Conservation (phyloP, 306 rosid genomes). For the Urtica urens region DNA sequence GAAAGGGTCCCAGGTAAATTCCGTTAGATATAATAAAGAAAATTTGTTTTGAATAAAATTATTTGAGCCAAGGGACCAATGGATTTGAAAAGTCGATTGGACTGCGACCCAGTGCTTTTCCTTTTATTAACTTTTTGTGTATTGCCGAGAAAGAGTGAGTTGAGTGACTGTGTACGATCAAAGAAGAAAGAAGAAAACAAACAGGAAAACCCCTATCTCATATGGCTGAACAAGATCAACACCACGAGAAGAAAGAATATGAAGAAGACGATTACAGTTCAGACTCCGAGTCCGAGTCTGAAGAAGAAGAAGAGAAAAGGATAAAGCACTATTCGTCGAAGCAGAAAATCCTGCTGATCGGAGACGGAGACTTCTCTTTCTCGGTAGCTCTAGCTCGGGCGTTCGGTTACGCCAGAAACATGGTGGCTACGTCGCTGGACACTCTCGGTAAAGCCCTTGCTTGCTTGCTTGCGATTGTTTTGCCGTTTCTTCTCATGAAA, state of each 20-base stretch:
- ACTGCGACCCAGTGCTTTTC: not conserved
- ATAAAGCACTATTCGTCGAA: constrained; percentile 59
- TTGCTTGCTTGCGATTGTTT: not conserved
- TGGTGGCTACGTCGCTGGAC: constrained; percentile 73
- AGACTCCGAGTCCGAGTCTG: constrained; percentile 9
- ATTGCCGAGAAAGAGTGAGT: not conserved
- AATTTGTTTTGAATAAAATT: too few relatives aligned
- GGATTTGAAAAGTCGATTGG: not conserved
- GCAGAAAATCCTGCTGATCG: constrained; percentile 53
- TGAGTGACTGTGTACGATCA: not conserved
- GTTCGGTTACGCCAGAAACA: constrained; percentile 53
- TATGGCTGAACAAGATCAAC: not conserved
- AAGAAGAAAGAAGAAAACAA: too few relatives aligned
- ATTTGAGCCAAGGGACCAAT: too few relatives aligned
- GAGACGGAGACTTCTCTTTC: constrained; percentile 84
- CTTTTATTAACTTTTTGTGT: not conserved
- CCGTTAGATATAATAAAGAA: too few relatives aligned
- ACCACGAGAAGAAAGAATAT: not conserved
- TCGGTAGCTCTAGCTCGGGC: constrained; percentile 43
- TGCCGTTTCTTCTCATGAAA: not conserved
- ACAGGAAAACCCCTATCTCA: too few relatives aligned
- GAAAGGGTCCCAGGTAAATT: too few relatives aligned
- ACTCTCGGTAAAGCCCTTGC: constrained; percentile 34
- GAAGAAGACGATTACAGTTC: constrained; percentile 7
- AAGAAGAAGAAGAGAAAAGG: constrained; percentile 31